phyloP scores from a whole-genome alignment of 768 basidiomycete species.

The Suillus fuscotomentosus region DNA sequence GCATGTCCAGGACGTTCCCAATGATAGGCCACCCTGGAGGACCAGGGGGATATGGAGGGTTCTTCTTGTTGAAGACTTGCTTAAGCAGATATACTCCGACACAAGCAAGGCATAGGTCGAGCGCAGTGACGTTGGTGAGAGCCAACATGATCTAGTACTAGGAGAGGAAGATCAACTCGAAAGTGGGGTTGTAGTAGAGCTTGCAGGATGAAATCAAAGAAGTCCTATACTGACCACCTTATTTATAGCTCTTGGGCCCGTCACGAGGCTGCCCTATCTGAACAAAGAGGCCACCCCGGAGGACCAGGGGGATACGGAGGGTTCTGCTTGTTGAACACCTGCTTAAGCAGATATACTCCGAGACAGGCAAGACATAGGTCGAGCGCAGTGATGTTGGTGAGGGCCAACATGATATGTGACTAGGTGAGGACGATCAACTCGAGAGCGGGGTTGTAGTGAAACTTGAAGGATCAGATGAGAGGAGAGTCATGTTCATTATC shows the following conservation, averaged over 20 bases:
- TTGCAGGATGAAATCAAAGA: too few relatives aligned
- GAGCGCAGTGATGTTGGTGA: constrained; percentile 24
- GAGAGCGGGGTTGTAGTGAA: not conserved
- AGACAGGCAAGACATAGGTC: constrained; percentile 31
- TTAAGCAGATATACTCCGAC: constrained; percentile 28
- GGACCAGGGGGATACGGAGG: constrained; percentile 46
- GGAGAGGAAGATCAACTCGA: not conserved
- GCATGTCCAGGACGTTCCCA: constrained; percentile 51
- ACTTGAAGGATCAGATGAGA: not conserved
- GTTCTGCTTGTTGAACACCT: constrained; percentile 16
- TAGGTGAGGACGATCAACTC: not conserved
- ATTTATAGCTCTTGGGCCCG: too few relatives aligned
- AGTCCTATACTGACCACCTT: too few relatives aligned
- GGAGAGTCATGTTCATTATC: too few relatives aligned
- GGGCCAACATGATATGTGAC: too few relatives aligned
- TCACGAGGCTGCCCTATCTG: too few relatives aligned
- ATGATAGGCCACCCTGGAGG: constrained; percentile 43
- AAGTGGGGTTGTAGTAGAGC: not conserved
- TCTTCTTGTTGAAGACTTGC: constrained; percentile 17
- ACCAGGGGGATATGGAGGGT: constrained; percentile 41
- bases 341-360: constrained; percentile 28
- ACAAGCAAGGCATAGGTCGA: constrained; percentile 32
- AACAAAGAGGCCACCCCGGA: constrained; percentile 37
- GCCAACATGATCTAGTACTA: not conserved
- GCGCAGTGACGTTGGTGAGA: constrained; percentile 21